Conservation (phyloP, 306 rosid species). For the Canavalia gladiata region DNA sequence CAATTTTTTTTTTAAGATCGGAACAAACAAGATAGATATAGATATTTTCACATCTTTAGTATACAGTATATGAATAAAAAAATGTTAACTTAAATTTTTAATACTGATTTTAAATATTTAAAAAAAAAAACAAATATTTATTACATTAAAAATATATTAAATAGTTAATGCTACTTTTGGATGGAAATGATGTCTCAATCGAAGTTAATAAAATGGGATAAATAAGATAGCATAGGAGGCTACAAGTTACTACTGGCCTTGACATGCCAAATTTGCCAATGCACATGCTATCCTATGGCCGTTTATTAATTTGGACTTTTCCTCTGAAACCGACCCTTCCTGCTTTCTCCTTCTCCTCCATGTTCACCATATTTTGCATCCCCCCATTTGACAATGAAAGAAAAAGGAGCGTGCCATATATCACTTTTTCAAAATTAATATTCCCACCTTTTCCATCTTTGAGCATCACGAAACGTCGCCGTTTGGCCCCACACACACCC, state of each 20-base stretch:
- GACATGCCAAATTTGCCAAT: not conserved
- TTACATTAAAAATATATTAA: no score
- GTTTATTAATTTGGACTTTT: constrained; percentile 52
- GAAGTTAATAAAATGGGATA: no score
- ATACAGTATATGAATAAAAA: no score
- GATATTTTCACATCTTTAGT: no score
- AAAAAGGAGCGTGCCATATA: not conserved
- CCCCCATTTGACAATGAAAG: constrained; percentile 16
- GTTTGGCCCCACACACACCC: constrained; percentile 10
- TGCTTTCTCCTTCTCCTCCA: not conserved
- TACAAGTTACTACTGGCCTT: not conserved
- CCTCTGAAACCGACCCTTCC: constrained; percentile 32
- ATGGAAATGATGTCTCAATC: no score
- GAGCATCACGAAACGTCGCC: constrained; percentile 14
- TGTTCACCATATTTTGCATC: not conserved
- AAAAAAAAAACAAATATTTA: no score
- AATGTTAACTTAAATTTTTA: no score
- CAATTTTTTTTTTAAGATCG: no score
- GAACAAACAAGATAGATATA: no score
- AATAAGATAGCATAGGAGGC: no score
- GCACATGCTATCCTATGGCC: constrained; percentile 52
- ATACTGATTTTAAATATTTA: no score
- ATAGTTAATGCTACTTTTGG: no score
- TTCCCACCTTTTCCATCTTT: constrained; percentile 31
- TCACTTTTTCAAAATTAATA: not conserved